These are phyloP conservation scores for Sextonia rubra DNA, from an alignment of 164 flowering plant species.

Conservation along the genomic window DNA sequence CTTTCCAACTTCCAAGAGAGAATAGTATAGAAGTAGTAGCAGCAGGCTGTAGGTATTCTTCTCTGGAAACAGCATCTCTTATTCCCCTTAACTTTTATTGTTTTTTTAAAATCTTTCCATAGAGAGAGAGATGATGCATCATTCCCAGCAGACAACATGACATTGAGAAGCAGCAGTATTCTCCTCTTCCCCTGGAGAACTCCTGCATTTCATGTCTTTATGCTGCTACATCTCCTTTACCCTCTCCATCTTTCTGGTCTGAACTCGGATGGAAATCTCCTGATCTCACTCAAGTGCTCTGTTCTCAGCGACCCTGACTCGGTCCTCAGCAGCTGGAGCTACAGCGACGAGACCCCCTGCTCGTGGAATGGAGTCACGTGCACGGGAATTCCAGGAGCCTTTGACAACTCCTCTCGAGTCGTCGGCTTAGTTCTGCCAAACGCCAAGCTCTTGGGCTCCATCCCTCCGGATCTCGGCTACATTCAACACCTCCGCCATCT, in stretches of 20 bases:
- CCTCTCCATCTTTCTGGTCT: slow-evolving; percentile 11
- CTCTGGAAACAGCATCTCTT: background rate
- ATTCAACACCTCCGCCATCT: slow-evolving; percentile 53
- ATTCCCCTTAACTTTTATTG: no score
- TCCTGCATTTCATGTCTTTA: background rate
- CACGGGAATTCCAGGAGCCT: slow-evolving; percentile 10
- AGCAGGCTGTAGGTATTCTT: background rate
- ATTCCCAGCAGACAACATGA: background rate
- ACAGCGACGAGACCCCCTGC: slow-evolving; percentile 63
- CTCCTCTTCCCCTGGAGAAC: background rate
- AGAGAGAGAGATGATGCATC: background rate
- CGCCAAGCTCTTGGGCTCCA: slow-evolving; percentile 57
- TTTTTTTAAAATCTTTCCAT: no score
- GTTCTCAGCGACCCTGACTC: slow-evolving; percentile 58
- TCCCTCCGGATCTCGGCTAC: slow-evolving; percentile 54
- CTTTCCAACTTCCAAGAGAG: background rate
- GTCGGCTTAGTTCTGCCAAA: slow-evolving; percentile 50
- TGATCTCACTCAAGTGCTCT: slow-evolving; percentile 72
- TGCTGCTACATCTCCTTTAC: background rate
- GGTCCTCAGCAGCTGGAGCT: slow-evolving; percentile 56
- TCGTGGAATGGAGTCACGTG: slow-evolving; percentile 77
- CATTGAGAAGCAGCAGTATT: background rate
- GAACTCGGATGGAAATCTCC: slow-evolving; percentile 52
- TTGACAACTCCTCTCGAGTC: slow-evolving; percentile 46
- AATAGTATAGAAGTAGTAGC: background rate